Conservation (phyloP, 1,284 basidiomycete genomes). For the Cystobasidiaceae sp. region DNA sequence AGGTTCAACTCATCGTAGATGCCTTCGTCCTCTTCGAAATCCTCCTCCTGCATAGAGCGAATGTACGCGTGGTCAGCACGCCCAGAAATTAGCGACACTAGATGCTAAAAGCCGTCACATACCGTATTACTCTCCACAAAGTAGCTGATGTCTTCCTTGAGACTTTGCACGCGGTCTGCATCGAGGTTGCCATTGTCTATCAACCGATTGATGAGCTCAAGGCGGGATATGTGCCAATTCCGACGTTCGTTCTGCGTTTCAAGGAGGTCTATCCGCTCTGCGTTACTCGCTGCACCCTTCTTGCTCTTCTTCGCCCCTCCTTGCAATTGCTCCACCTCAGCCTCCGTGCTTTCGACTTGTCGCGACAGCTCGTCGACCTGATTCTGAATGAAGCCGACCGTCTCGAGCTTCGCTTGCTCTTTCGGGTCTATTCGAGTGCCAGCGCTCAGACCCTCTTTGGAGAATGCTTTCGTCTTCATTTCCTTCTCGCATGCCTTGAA, state of each 20-base stretch:
- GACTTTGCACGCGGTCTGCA: conserved; percentile 69
- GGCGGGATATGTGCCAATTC: conserved; percentile 87
- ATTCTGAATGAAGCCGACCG: conserved; percentile 75
- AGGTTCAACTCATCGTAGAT: conserved; percentile 98
- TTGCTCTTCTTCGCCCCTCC: conserved; percentile 78
- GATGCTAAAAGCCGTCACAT: conserved; percentile 47
- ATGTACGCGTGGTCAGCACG: conserved; percentile 43
- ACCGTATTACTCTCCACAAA: conserved; percentile 96
- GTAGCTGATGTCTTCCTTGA: conserved; percentile 94
- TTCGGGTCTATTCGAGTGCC: conserved; percentile 92
- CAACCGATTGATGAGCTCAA: conserved; percentile 89
- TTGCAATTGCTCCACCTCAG: conserved; percentile 86
- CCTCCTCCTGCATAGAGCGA: conserved; percentile 86
- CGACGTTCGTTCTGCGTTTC: conserved; percentile 88
- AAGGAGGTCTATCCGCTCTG: conserved; percentile 72
- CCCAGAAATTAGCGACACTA: background rate
- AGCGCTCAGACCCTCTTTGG: conserved; percentile 94
- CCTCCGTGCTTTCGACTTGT: conserved; percentile 90
- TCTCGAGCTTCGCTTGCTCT: conserved; percentile 91
- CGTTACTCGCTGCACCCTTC: conserved; percentile 51
- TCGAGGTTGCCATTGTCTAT: conserved; percentile 88
- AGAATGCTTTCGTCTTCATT: conserved; percentile 99
- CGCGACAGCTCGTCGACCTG: conserved; percentile 88
- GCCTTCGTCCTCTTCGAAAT: conserved; percentile 95
- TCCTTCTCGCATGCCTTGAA: conserved; percentile 99